Conservation (phyloP, 176 grass and related monocot species). For the Typha latifolia region DNA sequence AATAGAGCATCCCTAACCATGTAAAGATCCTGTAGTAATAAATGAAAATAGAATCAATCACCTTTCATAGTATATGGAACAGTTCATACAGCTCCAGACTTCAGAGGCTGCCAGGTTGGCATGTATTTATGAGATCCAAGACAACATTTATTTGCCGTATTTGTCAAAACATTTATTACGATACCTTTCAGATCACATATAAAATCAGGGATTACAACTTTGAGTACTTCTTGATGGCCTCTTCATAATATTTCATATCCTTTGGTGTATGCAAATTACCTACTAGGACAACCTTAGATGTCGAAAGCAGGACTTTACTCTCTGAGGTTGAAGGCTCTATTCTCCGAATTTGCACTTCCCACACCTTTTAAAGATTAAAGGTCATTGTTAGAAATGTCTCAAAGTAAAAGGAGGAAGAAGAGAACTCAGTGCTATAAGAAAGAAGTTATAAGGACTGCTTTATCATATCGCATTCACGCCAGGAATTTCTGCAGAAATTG, state of each 20-base stretch:
- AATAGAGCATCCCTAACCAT: too few relatives aligned
- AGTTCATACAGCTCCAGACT: too few relatives aligned
- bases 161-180: neutral
- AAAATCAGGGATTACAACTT: constrained; percentile 39
- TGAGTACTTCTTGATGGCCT: constrained; percentile 44
- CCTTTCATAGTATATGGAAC: too few relatives aligned
- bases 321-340: constrained; percentile 37
- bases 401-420: neutral
- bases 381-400: neutral
- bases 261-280: constrained; percentile 36
- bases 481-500: too few relatives aligned
- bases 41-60: too few relatives aligned
- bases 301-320: constrained; percentile 49
- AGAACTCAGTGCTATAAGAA: neutral
- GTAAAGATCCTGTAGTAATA: too few relatives aligned
- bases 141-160: neutral
- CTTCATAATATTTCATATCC: constrained; percentile 22
- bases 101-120: neutral
- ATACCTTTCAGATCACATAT: neutral
- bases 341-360: constrained; percentile 55
- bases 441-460: neutral
- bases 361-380: constrained; percentile 38
- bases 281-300: constrained; percentile 47
- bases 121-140: neutral
- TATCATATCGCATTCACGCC: too few relatives aligned